These are phyloP conservation scores for Talaromyces funiculosus DNA, from an alignment of 2,329 filamentous ascomycete genomes.

Conservation along the genomic window DNA sequence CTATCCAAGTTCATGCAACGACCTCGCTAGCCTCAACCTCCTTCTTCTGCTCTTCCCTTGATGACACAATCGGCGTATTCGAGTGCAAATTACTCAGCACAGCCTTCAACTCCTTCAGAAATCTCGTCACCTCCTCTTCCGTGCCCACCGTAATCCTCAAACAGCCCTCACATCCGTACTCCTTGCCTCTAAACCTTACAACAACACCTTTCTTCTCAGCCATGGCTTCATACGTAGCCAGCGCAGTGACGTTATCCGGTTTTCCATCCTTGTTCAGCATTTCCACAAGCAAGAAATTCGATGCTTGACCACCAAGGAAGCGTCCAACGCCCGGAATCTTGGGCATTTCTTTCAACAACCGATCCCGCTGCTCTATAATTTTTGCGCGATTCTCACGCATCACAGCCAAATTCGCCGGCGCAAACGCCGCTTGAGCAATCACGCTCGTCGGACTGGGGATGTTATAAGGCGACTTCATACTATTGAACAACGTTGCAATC, in stretches of 20 bases:
- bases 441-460: constrained; percentile 81
- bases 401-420: constrained; percentile 58
- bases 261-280: constrained; percentile 67
- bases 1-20: constrained; percentile 13
- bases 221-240: constrained; percentile 75
- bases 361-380: constrained; percentile 70
- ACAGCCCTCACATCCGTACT: constrained; percentile 82
- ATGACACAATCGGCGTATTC: constrained; percentile 29
- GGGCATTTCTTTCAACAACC: constrained; percentile 68
- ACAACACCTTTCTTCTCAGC: constrained; percentile 86
- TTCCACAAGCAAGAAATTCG: constrained; percentile 89
- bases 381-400: constrained; percentile 67
- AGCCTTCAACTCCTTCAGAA: constrained; percentile 61
- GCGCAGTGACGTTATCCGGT: constrained; percentile 72
- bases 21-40: constrained; percentile 40
- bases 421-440: constrained; percentile 69
- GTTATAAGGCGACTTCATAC: constrained; percentile 93
- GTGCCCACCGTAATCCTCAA: constrained; percentile 90
- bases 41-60: constrained; percentile 41
- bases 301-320: constrained; percentile 70
- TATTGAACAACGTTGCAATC: constrained; percentile 78
- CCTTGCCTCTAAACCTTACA: constrained; percentile 87
- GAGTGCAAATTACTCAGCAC: constrained; percentile 47
- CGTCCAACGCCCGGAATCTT: constrained; percentile 70
- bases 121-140: constrained; percentile 73